A percentile compares a stretch with the other conserved stretches of the same genome.
phyloP scores from a whole-genome alignment of 108 stramenopile genomes.

The Conticribra guillardii region DNA sequence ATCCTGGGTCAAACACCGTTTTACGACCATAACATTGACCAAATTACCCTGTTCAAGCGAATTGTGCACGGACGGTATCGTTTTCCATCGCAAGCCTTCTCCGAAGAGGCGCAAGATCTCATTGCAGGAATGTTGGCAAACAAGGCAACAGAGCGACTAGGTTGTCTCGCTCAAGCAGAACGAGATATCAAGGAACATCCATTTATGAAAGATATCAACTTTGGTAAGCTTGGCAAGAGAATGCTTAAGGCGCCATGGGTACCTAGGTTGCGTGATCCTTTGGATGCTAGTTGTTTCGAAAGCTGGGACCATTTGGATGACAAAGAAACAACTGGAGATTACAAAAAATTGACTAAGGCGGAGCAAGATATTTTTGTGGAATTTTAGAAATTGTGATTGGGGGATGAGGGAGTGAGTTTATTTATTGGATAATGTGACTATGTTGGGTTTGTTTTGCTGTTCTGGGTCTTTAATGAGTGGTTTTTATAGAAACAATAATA shows the following conservation, averaged over 20 bases:
- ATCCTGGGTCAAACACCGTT: slow-evolving; percentile 77
- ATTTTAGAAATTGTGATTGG: slow-evolving; percentile 19
- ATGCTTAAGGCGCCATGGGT: slow-evolving; percentile 88
- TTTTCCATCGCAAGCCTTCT: slow-evolving; percentile 51
- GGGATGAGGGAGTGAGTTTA: too few relatives aligned
- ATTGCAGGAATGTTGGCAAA: slow-evolving; percentile 57
- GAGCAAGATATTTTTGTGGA: slow-evolving; percentile 41
- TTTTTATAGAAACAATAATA: too few relatives aligned
- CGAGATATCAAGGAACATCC: slow-evolving; percentile 64
- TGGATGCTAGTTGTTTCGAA: slow-evolving; percentile 85
- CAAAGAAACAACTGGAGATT: slow-evolving; percentile 33
- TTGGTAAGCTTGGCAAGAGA: slow-evolving; percentile 63
- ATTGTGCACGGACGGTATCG: slow-evolving; percentile 76
- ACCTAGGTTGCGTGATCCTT: slow-evolving; percentile 73
- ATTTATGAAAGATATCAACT: slow-evolving; percentile 83
- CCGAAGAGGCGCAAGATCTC: slow-evolving; percentile 58
- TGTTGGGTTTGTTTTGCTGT: too few relatives aligned
- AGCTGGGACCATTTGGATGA: slow-evolving; percentile 68
- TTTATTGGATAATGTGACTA: too few relatives aligned
- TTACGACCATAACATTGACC: slow-evolving; percentile 80
- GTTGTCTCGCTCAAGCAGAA: slow-evolving; percentile 62
- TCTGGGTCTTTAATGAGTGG: too few relatives aligned
- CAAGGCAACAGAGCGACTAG: slow-evolving; percentile 62
- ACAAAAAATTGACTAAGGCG: slow-evolving; percentile 30
- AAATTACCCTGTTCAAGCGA: slow-evolving; percentile 80